Conservation (phyloP, 768 basidiomycete species). For the Tephrocybe sp. region DNA sequence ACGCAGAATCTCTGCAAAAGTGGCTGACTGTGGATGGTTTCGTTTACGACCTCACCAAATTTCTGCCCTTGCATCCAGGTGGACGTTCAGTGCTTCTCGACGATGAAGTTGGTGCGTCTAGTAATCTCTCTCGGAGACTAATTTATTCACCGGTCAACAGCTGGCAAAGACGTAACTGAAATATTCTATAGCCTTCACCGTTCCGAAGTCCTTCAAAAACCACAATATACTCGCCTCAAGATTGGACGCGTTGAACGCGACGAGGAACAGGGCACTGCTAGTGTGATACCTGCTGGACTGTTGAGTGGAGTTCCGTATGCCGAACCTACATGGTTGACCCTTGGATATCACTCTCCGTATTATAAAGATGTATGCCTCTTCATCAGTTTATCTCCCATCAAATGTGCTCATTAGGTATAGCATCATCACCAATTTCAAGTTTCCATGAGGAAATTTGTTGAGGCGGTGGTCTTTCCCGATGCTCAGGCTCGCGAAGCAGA, state of each 20-base stretch:
- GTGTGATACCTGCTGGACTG: conserved; percentile 45
- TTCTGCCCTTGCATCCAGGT: conserved; percentile 82
- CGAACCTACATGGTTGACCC: conserved; percentile 80
- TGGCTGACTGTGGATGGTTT: conserved; percentile 4
- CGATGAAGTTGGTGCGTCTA: conserved; percentile 63
- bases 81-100: conserved; percentile 74
- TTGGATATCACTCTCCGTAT: conserved; percentile 70
- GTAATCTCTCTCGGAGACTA: background rate
- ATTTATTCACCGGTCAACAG: conserved; percentile 43
- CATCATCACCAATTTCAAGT: conserved; percentile 58
- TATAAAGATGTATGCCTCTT: conserved; percentile 62
- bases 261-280: conserved; percentile 47
- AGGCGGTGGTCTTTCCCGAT: conserved; percentile 63
- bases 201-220: conserved; percentile 75
- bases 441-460: conserved; percentile 68
- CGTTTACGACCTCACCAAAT: conserved; percentile 81
- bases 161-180: conserved; percentile 85
- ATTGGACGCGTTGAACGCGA: conserved; percentile 73
- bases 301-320: conserved; percentile 82
- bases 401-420: conserved; percentile 29
- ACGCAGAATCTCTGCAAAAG: too few species aligned
- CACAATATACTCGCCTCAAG: conserved; percentile 71
- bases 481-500: conserved; percentile 69
- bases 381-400: conserved; percentile 27
- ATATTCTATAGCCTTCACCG: conserved; percentile 89